Base-by-base conservation (phyloP, 2,329 filamentous ascomycete genomes). In the Aspergillus sp. region DNA sequence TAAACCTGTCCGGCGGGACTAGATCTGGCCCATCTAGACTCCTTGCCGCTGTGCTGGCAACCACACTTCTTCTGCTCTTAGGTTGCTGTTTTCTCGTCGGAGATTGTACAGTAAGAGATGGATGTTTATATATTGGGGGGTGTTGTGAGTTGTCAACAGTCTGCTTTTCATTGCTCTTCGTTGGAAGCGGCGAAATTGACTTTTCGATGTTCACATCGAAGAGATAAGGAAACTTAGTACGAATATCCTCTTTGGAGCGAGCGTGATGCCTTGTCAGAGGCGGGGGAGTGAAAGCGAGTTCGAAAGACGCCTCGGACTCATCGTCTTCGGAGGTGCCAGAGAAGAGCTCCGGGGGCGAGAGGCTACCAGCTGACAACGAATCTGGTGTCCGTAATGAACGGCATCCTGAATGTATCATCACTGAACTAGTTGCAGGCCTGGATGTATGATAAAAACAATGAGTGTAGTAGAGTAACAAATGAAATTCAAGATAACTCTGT, bases 1-100 rank as follows among this genome's bases (percentile, higher is more conserved):
- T 81, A 68, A 88, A 89, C 29, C 87, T 81, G 71, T 89, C 87
- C 22, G 81, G 81, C 11, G 77, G 79, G 12, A 61, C 58, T 14
- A 71, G 70, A 16, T 63, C 58, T 14, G 72, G 70, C 12, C 64
- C 64, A 36, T 51, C 66, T 39, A 65, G 64, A 2, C 53, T 49
- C 22, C 56, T 59, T 36, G 59, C 55, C 54, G 61, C 39, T 50
- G 51, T 42, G 31, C 57, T 60, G 45, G 55, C 16, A 54, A 57
- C 60, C 18, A 57, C 46, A 55, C 57, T 57, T 39, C 53, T 60
- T 63, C 65, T 73, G 12, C 47, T 31, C 56, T 52, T 64, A 18
- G 29, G 46, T 6, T 63, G 62, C 9, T 63, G 57, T 63, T 64
- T 65, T 14, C 64, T 56, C 16, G 26, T 32, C 6, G 60, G 32